Conservation (phyloP, 371 early-diverging fungal species). For the Circinella umbellata region DNA sequence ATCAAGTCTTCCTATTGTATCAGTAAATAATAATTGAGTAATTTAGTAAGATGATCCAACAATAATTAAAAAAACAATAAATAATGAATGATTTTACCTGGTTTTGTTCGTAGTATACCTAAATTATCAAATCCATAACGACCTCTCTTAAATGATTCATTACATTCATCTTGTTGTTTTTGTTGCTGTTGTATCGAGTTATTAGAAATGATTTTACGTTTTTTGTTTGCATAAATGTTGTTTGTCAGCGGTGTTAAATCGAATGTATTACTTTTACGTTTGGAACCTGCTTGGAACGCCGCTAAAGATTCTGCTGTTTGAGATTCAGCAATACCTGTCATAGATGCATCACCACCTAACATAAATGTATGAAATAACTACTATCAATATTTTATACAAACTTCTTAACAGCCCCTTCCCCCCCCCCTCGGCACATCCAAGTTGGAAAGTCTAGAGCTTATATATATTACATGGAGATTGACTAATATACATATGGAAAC, state of each 20-base stretch:
- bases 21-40: too few relatives aligned
- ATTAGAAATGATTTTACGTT: constrained; percentile 27
- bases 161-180: constrained; percentile 28
- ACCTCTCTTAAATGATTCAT: constrained; percentile 53
- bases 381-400: too few relatives aligned
- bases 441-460: too few relatives aligned
- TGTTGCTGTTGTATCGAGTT: constrained; percentile 12
- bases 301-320: constrained; percentile 58
- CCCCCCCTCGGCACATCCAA: too few relatives aligned
- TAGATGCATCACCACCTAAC: constrained; percentile 82
- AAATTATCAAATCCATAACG: constrained; percentile 59
- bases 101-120: constrained; percentile 80
- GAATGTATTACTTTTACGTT: constrained; percentile 25
- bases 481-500: constrained; percentile 78
- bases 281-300: constrained; percentile 40
- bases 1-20: constrained; percentile 61
- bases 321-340: constrained; percentile 56
- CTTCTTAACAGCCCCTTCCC: background rate
- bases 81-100: constrained; percentile 46
- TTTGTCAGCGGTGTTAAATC: constrained; percentile 21
- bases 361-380: too few relatives aligned
- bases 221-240: constrained; percentile 40
- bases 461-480: constrained; percentile 70
- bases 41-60: background rate
- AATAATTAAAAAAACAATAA: background rate